phyloP scores from a whole-genome alignment of 257 asterid species.

The Nicotiana tomentosiformis region DNA sequence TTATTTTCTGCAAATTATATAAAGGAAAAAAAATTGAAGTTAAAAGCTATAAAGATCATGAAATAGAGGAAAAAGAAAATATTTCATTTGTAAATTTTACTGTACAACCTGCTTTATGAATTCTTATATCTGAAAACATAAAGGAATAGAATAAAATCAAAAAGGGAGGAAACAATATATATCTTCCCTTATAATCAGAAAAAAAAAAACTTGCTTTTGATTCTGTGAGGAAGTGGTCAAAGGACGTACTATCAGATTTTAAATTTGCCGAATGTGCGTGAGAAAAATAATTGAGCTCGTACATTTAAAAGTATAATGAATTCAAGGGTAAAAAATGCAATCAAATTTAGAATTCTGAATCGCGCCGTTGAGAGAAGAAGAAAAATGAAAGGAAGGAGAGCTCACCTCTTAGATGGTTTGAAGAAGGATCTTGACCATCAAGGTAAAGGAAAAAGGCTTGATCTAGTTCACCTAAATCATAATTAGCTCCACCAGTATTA shows the following conservation, averaged over 20 bases:
- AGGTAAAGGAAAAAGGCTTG: constrained; percentile 66
- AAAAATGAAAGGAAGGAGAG: neutral
- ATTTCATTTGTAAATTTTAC: constrained; percentile 26
- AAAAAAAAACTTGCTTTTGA: neutral
- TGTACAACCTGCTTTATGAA: constrained; percentile 37
- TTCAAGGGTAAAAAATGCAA: no score
- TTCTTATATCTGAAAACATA: neutral
- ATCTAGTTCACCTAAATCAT: constrained; percentile 78
- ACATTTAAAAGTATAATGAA: no score
- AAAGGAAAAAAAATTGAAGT: neutral
- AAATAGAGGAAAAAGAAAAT: neutral
- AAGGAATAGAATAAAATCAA: constrained; percentile 19
- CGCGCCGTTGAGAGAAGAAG: neutral
- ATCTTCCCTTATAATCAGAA: constrained; percentile 13
- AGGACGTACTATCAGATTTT: constrained; percentile 33
- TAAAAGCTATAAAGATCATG: neutral
- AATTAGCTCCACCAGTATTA: constrained; percentile 28
- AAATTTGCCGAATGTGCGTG: constrained; percentile 17
- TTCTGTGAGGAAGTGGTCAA: constrained; percentile 44
- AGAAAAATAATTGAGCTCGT: neutral
- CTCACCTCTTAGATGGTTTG: constrained; percentile 40
- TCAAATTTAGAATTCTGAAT: no score
- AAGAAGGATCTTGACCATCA: constrained; percentile 57
- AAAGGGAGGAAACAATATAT: neutral
- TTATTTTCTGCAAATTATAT: constrained; percentile 42